These are phyloP conservation scores for Scenedesmus sp. DNA, from an alignment of 163 green algal genomes.

Conservation along the genomic window DNA sequence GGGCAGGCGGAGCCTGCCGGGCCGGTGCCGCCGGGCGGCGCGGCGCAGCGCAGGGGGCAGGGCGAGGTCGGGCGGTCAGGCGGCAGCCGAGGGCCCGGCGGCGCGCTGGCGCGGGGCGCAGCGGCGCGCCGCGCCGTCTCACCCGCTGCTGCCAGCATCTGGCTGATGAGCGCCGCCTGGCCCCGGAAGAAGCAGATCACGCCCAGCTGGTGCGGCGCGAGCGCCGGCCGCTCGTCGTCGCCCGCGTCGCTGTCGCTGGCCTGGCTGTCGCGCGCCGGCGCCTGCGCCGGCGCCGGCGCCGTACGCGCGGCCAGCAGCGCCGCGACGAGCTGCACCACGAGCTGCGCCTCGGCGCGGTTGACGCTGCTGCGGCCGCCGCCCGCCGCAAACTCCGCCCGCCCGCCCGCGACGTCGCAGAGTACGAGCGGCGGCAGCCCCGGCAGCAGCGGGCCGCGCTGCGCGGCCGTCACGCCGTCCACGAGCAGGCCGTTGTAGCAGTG, in stretches of 20 bases:
- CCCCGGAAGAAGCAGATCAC: slow-evolving; percentile 90
- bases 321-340: slow-evolving; percentile 50
- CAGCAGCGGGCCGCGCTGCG: slow-evolving; percentile 66
- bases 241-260: background rate
- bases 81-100: too few species aligned
- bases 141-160: slow-evolving; percentile 35
- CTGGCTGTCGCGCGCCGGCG: background rate
- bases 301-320: slow-evolving; percentile 44
- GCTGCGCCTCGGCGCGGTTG: slow-evolving; percentile 45
- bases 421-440: slow-evolving; percentile 65
- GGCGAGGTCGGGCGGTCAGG: too few species aligned
- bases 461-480: slow-evolving; percentile 69
- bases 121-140: too few species aligned
- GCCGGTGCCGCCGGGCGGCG: too few species aligned
- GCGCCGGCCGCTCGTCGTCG: background rate
- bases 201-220: slow-evolving; percentile 49
- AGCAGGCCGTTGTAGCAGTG: slow-evolving; percentile 85
- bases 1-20: background rate
- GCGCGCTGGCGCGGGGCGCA: too few species aligned
- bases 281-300: background rate
- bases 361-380: slow-evolving; percentile 21
- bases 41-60: too few species aligned
- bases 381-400: background rate
- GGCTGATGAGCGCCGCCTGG: slow-evolving; percentile 56
- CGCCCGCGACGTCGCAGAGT: slow-evolving; percentile 63